Base-by-base conservation (phyloP, 1,284 basidiomycete genomes). In the Marasmius tenuissimus region DNA sequence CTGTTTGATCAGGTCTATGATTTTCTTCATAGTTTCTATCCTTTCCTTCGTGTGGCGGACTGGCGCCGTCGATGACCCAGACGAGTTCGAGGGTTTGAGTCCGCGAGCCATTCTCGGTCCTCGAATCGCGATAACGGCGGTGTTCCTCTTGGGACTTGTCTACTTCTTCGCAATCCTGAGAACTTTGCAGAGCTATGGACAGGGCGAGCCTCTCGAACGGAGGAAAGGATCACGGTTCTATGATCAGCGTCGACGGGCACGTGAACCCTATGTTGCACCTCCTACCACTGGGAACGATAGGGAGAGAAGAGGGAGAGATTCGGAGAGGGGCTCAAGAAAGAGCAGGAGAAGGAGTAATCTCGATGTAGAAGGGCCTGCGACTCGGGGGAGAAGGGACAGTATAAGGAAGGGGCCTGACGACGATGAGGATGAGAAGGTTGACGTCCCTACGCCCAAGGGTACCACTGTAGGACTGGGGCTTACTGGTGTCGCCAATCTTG, bases 11-110 rank as follows among this genome's bases (percentile, higher is more conserved):
- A 85, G 85, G 84, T 86, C 89, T 0, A 87, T 92, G 81, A 76
- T 90, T 16, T 77, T 85, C 54, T 92, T 92, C 73, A 74, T 88
- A 64, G 72, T 80, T 4, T 77, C 87, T n/a, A 88, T 92, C 65
- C 76, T 91, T 18, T 80, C 85, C 4, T 92, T 84, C 66, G 84
- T 91, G 47, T 92, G 90, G 90, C 84, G 88, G 49, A 85, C 85
- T 0, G 89, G 87, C 14, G 80, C 85, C 0, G 72, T 73, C 1
- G 57, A 69, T 3, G 83, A 89, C 64, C 78, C 82, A 4, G 60
- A 69, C 1, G 69, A 75, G 33, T 69, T 73, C 11, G 61, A 71
- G 2, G 73, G 75, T 11, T 67, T 81, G 10, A 65, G 70, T 3
- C 56, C 68, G 1, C 61, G 65, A 9, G 70, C 69, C 0, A 81